phyloP scores from a whole-genome alignment of 495 filamentous ascomycete genomes.

The Apiosordaria backusii region DNA sequence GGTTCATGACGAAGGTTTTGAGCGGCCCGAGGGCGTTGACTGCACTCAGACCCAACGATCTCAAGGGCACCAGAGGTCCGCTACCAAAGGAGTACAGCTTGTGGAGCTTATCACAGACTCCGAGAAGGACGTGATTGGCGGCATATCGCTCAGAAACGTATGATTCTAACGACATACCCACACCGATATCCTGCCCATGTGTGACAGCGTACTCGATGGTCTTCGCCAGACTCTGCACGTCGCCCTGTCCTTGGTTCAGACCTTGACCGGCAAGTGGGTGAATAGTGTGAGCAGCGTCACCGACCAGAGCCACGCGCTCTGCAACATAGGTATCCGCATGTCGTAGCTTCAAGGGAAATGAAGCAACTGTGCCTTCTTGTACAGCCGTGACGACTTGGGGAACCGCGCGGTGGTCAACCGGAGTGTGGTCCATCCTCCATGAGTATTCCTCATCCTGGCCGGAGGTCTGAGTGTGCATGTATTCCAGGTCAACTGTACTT shows the following conservation, averaged over 20 bases:
- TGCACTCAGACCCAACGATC: slow-evolving; percentile 70
- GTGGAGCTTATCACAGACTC: slow-evolving; percentile 88
- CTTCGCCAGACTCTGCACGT: slow-evolving; percentile 70
- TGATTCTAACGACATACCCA: slow-evolving; percentile 64
- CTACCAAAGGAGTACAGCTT: slow-evolving; percentile 79
- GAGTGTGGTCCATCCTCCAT: slow-evolving; percentile 75
- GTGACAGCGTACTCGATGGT: slow-evolving; percentile 72
- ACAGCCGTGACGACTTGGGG: slow-evolving; percentile 57
- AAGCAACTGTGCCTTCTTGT: slow-evolving; percentile 77
- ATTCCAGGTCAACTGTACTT: slow-evolving; percentile 69
- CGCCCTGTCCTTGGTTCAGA: slow-evolving; percentile 86
- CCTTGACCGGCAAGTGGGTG: slow-evolving; percentile 95
- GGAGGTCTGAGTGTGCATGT: slow-evolving; percentile 62
- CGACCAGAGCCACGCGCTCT: slow-evolving; percentile 81
- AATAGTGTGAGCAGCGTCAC: slow-evolving; percentile 91
- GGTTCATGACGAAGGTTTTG: slow-evolving; percentile 85
- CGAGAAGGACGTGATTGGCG: slow-evolving; percentile 79
- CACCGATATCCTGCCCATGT: slow-evolving; percentile 79
- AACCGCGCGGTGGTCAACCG: slow-evolving; percentile 44
- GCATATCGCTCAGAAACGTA: slow-evolving; percentile 78
- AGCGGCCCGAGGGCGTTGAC: slow-evolving; percentile 73
- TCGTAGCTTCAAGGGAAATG: slow-evolving; percentile 84
- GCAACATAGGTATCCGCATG: slow-evolving; percentile 90
- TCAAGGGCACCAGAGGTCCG: slow-evolving; percentile 70
- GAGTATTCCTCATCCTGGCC: slow-evolving; percentile 70